phyloP scores from a whole-genome alignment of 2,329 filamentous ascomycete genomes.

The Ophiostoma sp. region DNA sequence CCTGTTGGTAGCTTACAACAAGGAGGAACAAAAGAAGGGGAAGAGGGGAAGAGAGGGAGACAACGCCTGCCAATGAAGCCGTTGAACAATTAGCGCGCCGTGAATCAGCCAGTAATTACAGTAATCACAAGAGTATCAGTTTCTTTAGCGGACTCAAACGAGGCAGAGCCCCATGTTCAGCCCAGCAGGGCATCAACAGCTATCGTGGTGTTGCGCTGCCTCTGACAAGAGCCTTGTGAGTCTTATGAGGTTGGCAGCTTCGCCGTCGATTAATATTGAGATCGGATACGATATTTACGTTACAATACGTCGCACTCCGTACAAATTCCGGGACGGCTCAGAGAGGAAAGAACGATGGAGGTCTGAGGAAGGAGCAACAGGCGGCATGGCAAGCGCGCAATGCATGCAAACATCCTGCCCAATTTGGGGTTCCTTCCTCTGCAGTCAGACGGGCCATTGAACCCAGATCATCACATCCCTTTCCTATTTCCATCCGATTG shows the following conservation, averaged over 20 bases:
- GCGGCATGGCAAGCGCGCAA: constrained; percentile 13
- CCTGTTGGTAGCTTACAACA: background rate
- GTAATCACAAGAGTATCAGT: background rate
- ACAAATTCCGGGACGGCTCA: background rate
- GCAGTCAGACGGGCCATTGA: constrained; percentile 10
- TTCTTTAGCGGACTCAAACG: background rate
- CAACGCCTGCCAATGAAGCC: background rate
- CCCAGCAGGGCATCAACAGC: background rate
- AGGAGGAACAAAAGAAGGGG: background rate
- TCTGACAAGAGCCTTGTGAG: background rate
- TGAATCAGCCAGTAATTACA: background rate
- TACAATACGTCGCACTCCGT: background rate
- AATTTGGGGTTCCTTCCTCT: constrained; percentile 12
- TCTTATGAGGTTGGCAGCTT: background rate
- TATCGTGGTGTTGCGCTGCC: background rate
- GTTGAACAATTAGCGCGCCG: background rate
- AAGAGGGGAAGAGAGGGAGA: background rate
- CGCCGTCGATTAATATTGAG: background rate
- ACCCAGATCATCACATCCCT: constrained; percentile 10
- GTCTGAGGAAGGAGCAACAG: background rate
- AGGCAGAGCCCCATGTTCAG: constrained; percentile 1
- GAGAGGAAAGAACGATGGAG: background rate
- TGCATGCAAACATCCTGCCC: constrained; percentile 11
- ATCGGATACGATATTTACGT: background rate
- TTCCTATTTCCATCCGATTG: background rate